These are phyloP conservation scores for Ehretia macrophylla DNA, from an alignment of 257 asterid species.

Conservation along the genomic window DNA sequence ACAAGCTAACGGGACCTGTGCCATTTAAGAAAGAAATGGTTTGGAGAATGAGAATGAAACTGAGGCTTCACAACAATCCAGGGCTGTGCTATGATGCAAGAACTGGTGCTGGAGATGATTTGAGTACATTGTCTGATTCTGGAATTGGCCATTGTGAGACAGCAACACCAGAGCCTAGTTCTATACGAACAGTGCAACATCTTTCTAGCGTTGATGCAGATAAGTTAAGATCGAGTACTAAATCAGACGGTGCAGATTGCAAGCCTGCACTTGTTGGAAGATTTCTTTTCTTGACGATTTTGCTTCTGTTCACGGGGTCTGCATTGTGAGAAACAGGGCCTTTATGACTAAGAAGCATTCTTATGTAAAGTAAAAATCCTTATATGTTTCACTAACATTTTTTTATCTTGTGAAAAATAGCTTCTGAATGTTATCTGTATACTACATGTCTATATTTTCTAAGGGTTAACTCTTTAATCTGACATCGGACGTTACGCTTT, in stretches of 20 bases:
- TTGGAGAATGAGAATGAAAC: constrained; percentile 84
- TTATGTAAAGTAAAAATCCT: too few relatives aligned
- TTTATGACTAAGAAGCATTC: too few relatives aligned
- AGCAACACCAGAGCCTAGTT: constrained; percentile 5
- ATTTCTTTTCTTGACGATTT: background rate
- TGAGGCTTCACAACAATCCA: constrained; percentile 52
- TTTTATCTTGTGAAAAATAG: too few relatives aligned
- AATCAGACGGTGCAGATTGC: constrained; percentile 22
- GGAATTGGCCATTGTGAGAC: constrained; percentile 70
- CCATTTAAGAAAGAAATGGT: constrained; percentile 70
- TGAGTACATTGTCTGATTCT: constrained; percentile 48
- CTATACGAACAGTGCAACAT: constrained; percentile 32
- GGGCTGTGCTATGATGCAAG: constrained; percentile 69
- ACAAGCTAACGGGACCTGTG: constrained; percentile 48
- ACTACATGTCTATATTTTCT: too few relatives aligned
- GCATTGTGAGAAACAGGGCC: too few relatives aligned
- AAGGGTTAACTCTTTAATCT: too few relatives aligned
- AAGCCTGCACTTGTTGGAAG: background rate
- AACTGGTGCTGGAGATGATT: constrained; percentile 69
- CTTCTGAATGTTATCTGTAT: too few relatives aligned
- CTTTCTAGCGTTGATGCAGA: constrained; percentile 14
- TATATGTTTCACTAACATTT: too few relatives aligned
- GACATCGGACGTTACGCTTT: too few relatives aligned
- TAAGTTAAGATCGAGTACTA: constrained; percentile 12
- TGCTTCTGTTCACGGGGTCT: constrained; percentile 6